phyloP scores from a whole-genome alignment of 208 protist genomes.

The Wallacemonas sp. region DNA sequence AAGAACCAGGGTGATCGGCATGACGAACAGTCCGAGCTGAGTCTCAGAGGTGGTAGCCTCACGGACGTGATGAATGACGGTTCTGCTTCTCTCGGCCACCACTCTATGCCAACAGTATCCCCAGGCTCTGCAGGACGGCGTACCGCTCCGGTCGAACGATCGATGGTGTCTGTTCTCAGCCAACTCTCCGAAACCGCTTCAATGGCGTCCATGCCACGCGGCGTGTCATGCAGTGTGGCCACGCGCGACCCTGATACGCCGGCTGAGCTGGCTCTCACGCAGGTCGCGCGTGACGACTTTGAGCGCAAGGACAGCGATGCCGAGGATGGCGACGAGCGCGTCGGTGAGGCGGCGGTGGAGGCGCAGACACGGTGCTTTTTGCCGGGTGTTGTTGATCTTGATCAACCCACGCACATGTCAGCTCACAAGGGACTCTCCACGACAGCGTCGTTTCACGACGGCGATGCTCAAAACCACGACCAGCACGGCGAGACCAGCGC shows the following conservation, averaged over 20 bases:
- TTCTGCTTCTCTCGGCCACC: no score
- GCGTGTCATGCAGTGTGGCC: not conserved
- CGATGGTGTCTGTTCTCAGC: not conserved
- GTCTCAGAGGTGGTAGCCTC: not conserved
- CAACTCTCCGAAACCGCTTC: slow-evolving; percentile 1
- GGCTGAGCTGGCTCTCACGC: no score
- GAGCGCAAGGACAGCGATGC: not conserved
- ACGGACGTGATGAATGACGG: not conserved
- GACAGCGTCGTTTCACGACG: no score
- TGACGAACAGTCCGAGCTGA: not conserved
- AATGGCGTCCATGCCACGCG: not conserved
- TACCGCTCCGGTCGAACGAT: no score
- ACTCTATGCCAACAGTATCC: not conserved
- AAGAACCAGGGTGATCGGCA: not conserved
- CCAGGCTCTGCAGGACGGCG: not conserved
- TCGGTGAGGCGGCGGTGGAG: no score
- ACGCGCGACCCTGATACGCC: not conserved
- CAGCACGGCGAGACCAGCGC: not conserved
- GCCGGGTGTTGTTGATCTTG: no score
- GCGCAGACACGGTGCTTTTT: no score
- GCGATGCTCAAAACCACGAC: no score
- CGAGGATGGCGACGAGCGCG: not conserved
- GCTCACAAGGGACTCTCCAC: no score
- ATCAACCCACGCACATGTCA: no score
- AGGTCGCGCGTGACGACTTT: no score